A percentile compares a stretch with the other conserved stretches of the same genome.
phyloP scores from a whole-genome alignment of 768 basidiomycete genomes.

The Ramaria sp. region DNA sequence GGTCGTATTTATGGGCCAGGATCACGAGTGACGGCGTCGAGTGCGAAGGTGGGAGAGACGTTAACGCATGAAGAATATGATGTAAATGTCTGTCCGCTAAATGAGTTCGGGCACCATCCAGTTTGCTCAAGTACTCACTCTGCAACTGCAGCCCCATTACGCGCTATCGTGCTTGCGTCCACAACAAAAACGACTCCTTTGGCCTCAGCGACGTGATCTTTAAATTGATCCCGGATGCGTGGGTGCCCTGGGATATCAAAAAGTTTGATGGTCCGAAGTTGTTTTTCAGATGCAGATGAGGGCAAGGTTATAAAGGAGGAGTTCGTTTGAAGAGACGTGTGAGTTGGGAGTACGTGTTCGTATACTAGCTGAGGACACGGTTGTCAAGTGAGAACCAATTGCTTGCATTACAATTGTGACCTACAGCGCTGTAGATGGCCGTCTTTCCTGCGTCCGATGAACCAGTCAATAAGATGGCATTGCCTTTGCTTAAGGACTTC shows the following conservation, averaged over 20 bases:
- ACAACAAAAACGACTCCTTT: slow-evolving; percentile 69
- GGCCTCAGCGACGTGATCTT: slow-evolving; percentile 49
- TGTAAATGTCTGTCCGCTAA: slow-evolving; percentile 53
- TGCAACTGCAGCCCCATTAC: slow-evolving; percentile 64
- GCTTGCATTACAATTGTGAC: slow-evolving; percentile 17
- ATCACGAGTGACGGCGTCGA: slow-evolving; percentile 49
- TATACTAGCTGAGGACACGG: slow-evolving; percentile 45
- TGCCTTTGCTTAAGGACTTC: slow-evolving; percentile 23
- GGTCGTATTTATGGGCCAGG: slow-evolving; percentile 68
- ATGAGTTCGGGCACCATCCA: slow-evolving; percentile 1
- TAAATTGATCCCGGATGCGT: slow-evolving; percentile 63
- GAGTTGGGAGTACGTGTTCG: slow-evolving; percentile 50
- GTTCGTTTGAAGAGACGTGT: slow-evolving; percentile 72
- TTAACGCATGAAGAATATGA: slow-evolving; percentile 53
- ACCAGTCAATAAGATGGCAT: slow-evolving; percentile 65
- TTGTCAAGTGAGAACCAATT: slow-evolving; percentile 11
- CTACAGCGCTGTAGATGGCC: slow-evolving; percentile 57
- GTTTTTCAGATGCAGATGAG: slow-evolving; percentile 27
- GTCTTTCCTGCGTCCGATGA: slow-evolving; percentile 75
- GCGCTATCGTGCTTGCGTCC: slow-evolving; percentile 66
- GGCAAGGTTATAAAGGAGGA: slow-evolving; percentile 35
- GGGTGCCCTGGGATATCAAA: slow-evolving; percentile 81
- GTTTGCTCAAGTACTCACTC: slow-evolving; percentile 44
- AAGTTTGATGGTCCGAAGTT: slow-evolving; percentile 36
- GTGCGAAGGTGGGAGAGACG: slow-evolving; percentile 63